Base-by-base conservation (phyloP, 2,329 filamentous ascomycete genomes). In the Botrytis sinoallii region DNA sequence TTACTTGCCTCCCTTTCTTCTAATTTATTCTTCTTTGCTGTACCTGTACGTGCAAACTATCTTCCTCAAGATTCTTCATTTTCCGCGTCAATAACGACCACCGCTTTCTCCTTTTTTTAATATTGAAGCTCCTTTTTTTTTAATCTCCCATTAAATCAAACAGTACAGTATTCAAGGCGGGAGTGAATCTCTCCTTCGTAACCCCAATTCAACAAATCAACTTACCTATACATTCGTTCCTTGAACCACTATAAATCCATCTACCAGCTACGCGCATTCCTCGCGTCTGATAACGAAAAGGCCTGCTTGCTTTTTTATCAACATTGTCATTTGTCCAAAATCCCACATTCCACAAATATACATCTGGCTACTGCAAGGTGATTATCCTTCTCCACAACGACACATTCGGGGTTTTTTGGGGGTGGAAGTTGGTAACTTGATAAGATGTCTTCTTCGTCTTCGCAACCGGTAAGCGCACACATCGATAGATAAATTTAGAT, bases 401-500 rank as follows among this genome's bases (percentile, higher is more conserved):
- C 52, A n/a, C 35, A 25, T 48, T 60, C 48, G 64, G 65, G 25
- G 29, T 68, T 38, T 55, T 35, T 38, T 32, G 32, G 12, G 44
- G 44, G 14, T 12, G 35, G 29, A 61, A 68, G 76, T 57, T 57
- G 75, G 48, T 68, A 63, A 68, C 20, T 25, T 42, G 42, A 67
- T 52, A 57, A 72, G 69, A 79, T 79, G 78, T 74, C 78, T 46
- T 75, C 78, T 42, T 78, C 78, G 70, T 76, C 78, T 32, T 79
- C 78, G 42, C 76, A 78, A 70, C 74, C 77, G 68, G 78, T 79
- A 75, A 78, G 78, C 70, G 67, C 71, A 66, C 63, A 44, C 32
- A 65, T 55, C 9, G 20, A 20, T 44, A 42, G 38, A 18, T 42
- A 16, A 16, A 14, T 40, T 42, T n/a, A 48, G 32, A 14, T 32